These are phyloP conservation scores for Saccharomyces hybrid DNA, from an alignment of 1,139 yeast genomes.

Conservation along the genomic window DNA sequence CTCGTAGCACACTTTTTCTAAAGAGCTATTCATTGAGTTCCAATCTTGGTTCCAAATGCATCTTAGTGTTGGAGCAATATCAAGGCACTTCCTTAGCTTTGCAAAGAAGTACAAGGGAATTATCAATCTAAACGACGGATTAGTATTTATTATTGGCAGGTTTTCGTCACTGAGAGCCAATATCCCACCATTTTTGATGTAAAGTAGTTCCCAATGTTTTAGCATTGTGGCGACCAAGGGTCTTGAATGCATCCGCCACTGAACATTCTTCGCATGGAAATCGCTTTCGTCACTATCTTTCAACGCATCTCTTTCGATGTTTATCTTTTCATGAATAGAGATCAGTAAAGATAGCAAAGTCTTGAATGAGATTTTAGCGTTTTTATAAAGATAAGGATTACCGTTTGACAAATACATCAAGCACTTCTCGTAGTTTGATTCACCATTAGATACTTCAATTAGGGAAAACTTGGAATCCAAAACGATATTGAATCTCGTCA, in stretches of 20 bases:
- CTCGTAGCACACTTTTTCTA: slow-evolving; percentile 38
- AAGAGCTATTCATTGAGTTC: slow-evolving; percentile 50
- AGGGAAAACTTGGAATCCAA: slow-evolving; percentile 44
- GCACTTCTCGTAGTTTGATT: slow-evolving; percentile 42
- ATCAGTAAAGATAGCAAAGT: slow-evolving; percentile 59
- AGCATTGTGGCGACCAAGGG: slow-evolving; percentile 49
- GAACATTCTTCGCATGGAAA: slow-evolving; percentile 37
- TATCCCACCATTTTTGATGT: slow-evolving; percentile 53
- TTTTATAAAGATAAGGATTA: slow-evolving; percentile 31
- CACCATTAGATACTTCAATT: slow-evolving; percentile 53
- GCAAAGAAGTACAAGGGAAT: slow-evolving; percentile 58
- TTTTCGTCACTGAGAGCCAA: slow-evolving; percentile 41
- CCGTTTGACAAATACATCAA: slow-evolving; percentile 43
- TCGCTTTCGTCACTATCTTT: slow-evolving; percentile 21
- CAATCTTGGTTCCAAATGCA: slow-evolving; percentile 57
- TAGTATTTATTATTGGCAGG: slow-evolving; percentile 40
- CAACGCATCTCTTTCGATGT: slow-evolving; percentile 38
- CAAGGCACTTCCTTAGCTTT: slow-evolving; percentile 52
- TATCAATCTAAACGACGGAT: slow-evolving; percentile 53
- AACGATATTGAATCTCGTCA: slow-evolving; percentile 32
- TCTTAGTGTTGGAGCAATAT: slow-evolving; percentile 49
- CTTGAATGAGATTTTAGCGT: slow-evolving; percentile 42
- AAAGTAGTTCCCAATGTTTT: slow-evolving; percentile 58
- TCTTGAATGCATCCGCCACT: slow-evolving; percentile 56
- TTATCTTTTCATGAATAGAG: slow-evolving; percentile 66